Conservation (phyloP, 2,329 filamentous ascomycete genomes). For the Parafenestella ontariensis region DNA sequence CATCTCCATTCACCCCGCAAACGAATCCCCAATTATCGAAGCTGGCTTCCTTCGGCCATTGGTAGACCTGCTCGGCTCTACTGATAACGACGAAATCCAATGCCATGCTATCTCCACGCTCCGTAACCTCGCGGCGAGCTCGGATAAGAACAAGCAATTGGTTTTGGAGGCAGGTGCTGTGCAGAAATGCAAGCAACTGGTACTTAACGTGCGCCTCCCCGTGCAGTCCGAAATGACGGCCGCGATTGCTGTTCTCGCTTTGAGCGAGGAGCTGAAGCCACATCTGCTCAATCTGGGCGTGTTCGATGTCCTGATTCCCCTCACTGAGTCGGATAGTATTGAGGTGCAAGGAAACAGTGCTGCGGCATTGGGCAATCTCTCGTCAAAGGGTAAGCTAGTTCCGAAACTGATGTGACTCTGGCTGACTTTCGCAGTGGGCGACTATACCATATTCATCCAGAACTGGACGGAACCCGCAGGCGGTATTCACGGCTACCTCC, state of each 20-base stretch:
- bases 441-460: constrained; percentile 94
- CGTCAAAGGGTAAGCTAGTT: constrained; percentile 79
- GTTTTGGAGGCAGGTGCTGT: constrained; percentile 95
- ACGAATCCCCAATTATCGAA: constrained; percentile 98
- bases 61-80: constrained; percentile 91
- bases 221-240: constrained; percentile 99
- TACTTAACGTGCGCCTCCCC: constrained; percentile 88
- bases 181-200: constrained; percentile 97
- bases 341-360: constrained; percentile 99
- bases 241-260: constrained; percentile 93
- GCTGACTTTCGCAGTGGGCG: constrained; percentile 71
- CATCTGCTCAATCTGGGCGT: constrained; percentile 90
- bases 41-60: constrained; percentile 93
- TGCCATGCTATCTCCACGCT: constrained; percentile 98
- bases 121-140: constrained; percentile 93
- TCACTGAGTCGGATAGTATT: constrained; percentile 94
- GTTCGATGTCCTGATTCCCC: constrained; percentile 92
- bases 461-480: constrained; percentile 93
- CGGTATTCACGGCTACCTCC: constrained; percentile 94
- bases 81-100: constrained; percentile 98
- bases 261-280: constrained; percentile 94
- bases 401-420: constrained; percentile 3
- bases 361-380: constrained; percentile 91
- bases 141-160: constrained; percentile 97
- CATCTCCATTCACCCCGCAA: constrained; percentile 96